Conservation (phyloP, 192 early-diverging fungal genomes). For the Phlyctochytrium arcticum region DNA sequence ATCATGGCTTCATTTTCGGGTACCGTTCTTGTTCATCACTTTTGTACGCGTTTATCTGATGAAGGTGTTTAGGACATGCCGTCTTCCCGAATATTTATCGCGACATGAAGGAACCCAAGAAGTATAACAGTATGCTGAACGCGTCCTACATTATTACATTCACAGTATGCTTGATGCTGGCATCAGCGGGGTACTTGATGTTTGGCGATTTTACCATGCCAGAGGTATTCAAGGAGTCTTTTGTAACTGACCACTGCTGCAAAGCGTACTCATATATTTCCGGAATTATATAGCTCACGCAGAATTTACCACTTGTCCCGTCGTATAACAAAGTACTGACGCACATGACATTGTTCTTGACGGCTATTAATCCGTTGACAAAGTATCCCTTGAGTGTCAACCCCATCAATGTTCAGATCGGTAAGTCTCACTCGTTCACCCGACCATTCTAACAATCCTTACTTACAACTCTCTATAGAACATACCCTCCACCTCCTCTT, state of each 20-base stretch:
- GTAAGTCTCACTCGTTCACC: background rate
- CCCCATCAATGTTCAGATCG: constrained; percentile 42
- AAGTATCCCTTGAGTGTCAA: constrained; percentile 68
- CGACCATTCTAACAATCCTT: background rate
- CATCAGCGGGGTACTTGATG: constrained; percentile 60
- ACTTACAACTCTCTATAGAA: background rate
- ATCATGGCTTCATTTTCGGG: constrained; percentile 55
- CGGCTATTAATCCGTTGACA: constrained; percentile 66
- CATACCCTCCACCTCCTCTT: background rate
- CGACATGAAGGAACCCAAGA: constrained; percentile 54
- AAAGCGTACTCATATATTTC: no score
- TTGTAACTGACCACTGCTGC: background rate
- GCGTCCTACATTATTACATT: constrained; percentile 48
- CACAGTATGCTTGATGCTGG: constrained; percentile 49
- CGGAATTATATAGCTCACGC: constrained; percentile 60
- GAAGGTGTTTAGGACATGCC: constrained; percentile 39
- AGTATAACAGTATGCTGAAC: constrained; percentile 53
- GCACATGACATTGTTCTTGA: constrained; percentile 52
- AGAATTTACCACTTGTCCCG: constrained; percentile 60
- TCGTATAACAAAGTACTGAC: constrained; percentile 51
- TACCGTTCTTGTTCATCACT: background rate
- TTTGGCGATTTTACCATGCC: constrained; percentile 58
- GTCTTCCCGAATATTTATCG: constrained; percentile 66
- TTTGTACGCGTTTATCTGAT: background rate
- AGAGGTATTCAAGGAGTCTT: constrained; percentile 37